A percentile compares a stretch with the other conserved stretches of the same genome.
phyloP scores from a whole-genome alignment of 306 rosid species.

The Vigna reflexopilosa region DNA sequence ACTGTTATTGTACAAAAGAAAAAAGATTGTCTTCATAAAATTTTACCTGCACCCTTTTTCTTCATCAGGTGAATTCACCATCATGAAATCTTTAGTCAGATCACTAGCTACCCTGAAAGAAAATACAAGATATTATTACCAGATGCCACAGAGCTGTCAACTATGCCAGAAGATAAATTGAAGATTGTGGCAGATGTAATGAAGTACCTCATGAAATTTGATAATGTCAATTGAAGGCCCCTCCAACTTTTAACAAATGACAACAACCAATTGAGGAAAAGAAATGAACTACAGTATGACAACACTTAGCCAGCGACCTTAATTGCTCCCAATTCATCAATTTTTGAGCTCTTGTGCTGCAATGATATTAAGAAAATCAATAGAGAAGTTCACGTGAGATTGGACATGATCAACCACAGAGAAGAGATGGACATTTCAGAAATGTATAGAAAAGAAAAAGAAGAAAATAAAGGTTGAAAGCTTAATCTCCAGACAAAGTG shows the following conservation, averaged over 20 bases:
- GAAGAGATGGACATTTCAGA: conserved; percentile 24
- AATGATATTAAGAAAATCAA: conserved; percentile 41
- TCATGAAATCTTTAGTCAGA: conserved; percentile 63
- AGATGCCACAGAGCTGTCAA: conserved; percentile 26
- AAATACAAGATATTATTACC: conserved; percentile 24
- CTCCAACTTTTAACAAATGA: conserved; percentile 68
- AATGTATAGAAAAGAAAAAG: conserved; percentile 19
- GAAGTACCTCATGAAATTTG: conserved; percentile 77
- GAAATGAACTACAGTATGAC: conserved; percentile 56
- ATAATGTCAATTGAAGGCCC: conserved; percentile 62
- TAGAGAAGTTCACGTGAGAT: conserved; percentile 30
- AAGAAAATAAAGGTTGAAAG: background rate
- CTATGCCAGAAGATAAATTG: background rate
- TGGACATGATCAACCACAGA: conserved; percentile 24
- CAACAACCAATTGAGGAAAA: conserved; percentile 72
- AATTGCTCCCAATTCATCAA: conserved; percentile 85
- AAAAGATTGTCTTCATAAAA: conserved; percentile 54
- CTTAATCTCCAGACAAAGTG: conserved; percentile 17
- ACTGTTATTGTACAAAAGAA: conserved; percentile 56
- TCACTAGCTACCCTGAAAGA: conserved; percentile 76
- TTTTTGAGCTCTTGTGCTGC: conserved; percentile 94
- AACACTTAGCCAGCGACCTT: conserved; percentile 82
- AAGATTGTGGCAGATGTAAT: conserved; percentile 29
- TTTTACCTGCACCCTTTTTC: conserved; percentile 65
- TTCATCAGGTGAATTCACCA: conserved; percentile 77